Base-by-base conservation (phyloP, 106 monocot species). In the Dendrobium huoshanense region DNA sequence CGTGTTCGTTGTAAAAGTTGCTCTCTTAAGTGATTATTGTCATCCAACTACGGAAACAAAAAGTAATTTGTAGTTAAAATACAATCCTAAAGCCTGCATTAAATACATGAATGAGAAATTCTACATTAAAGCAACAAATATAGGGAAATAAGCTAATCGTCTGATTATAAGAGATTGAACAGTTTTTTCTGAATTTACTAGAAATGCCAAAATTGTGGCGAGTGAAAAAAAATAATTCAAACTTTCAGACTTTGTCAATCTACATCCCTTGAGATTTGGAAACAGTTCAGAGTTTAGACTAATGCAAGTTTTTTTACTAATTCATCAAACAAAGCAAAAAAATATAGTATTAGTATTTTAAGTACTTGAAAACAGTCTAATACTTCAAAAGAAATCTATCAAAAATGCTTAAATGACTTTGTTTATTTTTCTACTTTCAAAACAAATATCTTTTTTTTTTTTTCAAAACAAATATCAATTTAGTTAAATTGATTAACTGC, bases 21-120 rank as follows among this genome's bases (percentile, higher is more conserved):
- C 58, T 90, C 89, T 83, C 80, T 89, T 77, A 97, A 85, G 77
- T 79, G 85, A 75, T 88, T 90, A 80, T 97, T 94, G 77, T 97
- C 96, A 78, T 92, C 89, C 79, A 89, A 40, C 95, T 95, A 77
- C 2, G 84, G 78, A 56, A 81, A 29, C 1, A n/a, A 78, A 27
- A 49, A 76, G 6, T 48, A 48, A 29, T 51, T 49, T 27, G 27
- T 0, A 24, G 49, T 49, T 49, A 48, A 24, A 25, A 76, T 49
- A 6, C 51, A 76, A 25, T 47, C 22, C 7, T 76, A 22, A 49
- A 76, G 11, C 47, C 10, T 9, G 6, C 27, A 51, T 24, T 19
- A 51, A 13, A 49, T 3, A 51, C 2, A 51, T 49, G 8, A 76
- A 75, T 31, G 4, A 75, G 41, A 44, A 31, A 75, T 17, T 13